Evolutionary conservation across 1,139 yeast genomes (phyloP), one percentile per base, ranked within the genome.

Genomic region (Sugiyamaella paludigena): DNA sequence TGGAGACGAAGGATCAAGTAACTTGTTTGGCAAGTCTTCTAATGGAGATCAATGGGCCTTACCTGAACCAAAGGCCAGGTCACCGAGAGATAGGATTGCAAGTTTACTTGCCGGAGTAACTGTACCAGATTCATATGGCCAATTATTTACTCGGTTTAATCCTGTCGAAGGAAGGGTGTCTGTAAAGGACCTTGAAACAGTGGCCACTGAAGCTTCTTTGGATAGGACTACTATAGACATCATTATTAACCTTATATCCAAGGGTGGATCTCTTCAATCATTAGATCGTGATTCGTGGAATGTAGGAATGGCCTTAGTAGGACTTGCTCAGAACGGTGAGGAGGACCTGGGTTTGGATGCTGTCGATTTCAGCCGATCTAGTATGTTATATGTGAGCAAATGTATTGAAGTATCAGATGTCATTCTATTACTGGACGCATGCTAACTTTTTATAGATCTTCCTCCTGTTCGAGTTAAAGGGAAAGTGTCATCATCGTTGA

Each of bases 271-370:
- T 19, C 28, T 48, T 53, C 32, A 24, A n/a, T 40, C 45, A 2
- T 19, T 45, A 12, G 41, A 40, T 31, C 13, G 36, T 36, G 62
- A 59, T 35, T 49, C 59, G 29, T 67, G 70, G 68, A 56, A 66
- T 43, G 63, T 63, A 27, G 67, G 63, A 6, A 49, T 68, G 60
- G 70, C 69, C 5, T 54, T 68, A 34, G 55, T 63, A 7, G 70
- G 67, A n/a, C 56, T 68, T 43, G 67, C 66, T 7, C 72, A 68
- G 52, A 52, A 54, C 15, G 70, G 68, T 31, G 64, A 63, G 34
- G 52, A 54, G 27, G 70, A 67, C 35, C 48, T 66, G 11, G 56
- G 58, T 30, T 52, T 68, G 32, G 68, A 63, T 45, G 50, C 63
- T 9, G 68, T 67, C 9, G 52, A 49, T 39, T 45, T 40, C 35